phyloP scores from a whole-genome alignment of 176 grass and related monocot genomes.

The Guadua angustifolia region DNA sequence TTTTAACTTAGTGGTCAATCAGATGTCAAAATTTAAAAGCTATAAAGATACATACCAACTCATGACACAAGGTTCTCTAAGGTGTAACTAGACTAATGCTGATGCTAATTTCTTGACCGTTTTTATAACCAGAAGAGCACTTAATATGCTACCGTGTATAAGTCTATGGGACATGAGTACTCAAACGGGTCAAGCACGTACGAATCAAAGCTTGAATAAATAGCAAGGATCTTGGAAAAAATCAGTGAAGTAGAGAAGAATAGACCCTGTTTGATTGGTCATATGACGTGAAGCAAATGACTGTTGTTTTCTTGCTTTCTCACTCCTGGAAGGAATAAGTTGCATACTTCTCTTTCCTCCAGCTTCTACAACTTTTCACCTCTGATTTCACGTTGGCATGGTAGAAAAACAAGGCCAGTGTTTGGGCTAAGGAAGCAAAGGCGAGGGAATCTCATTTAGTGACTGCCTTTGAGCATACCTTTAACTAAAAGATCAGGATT shows the following conservation, averaged over 20 bases:
- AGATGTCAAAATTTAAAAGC: neutral
- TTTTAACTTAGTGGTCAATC: neutral
- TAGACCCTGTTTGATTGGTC: neutral
- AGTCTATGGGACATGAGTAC: neutral
- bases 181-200: constrained; percentile 8
- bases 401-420: constrained; percentile 33
- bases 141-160: neutral
- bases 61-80: neutral
- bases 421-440: constrained; percentile 53
- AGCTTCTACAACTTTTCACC: neutral
- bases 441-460: constrained; percentile 24
- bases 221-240: neutral
- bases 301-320: constrained; percentile 36
- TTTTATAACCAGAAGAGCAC: neutral
- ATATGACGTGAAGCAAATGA: constrained; percentile 1
- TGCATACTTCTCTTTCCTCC: neutral
- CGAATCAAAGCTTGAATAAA: neutral
- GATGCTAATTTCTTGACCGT: neutral
- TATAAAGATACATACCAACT: neutral
- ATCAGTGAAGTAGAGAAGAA: neutral
- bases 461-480: constrained; percentile 15
- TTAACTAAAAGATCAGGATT: neutral
- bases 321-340: constrained; percentile 21
- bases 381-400: constrained; percentile 44
- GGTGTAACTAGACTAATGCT: neutral